Percentiles rank a stretch among this genome's conserved stretches.
These are phyloP conservation scores for Candida labiduridarum DNA, from an alignment of 1,139 yeast genomes.

Conservation along the genomic window DNA sequence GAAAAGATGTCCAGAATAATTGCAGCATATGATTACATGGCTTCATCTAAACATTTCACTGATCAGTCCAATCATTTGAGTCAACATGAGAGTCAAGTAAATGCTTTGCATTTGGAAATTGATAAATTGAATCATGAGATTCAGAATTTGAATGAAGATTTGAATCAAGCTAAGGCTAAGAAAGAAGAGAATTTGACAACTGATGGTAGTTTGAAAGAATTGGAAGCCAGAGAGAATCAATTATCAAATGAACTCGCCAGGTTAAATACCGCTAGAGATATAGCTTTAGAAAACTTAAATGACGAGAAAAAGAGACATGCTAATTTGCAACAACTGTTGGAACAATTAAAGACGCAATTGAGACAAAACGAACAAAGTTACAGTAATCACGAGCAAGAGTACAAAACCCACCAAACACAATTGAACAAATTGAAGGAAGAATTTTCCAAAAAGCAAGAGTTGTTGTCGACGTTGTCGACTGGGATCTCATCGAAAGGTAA, in stretches of 20 bases:
- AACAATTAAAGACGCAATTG: conserved; percentile 25
- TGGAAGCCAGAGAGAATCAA: conserved; percentile 63
- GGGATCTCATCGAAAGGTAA: conserved; percentile 87
- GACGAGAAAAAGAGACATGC: conserved; percentile 44
- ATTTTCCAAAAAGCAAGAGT: conserved; percentile 71
- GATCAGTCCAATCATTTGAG: conserved; percentile 41
- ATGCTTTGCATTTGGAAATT: conserved; percentile 37
- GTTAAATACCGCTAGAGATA: conserved; percentile 60
- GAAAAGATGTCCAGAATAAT: conserved; percentile 76
- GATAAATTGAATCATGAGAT: conserved; percentile 59
- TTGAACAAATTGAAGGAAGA: conserved; percentile 49
- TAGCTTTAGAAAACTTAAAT: conserved; percentile 53
- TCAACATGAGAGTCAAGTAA: conserved; percentile 38
- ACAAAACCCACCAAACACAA: conserved; percentile 44
- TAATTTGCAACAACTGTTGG: conserved; percentile 19
- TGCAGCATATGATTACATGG: conserved; percentile 72
- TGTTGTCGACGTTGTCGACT: conserved; percentile 80
- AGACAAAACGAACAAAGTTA: conserved; percentile 32
- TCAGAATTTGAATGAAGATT: conserved; percentile 59
- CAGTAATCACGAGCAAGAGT: conserved; percentile 34
- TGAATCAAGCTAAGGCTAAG: conserved; percentile 54
- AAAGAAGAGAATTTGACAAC: conserved; percentile 63
- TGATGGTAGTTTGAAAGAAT: conserved; percentile 61
- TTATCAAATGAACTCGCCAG: conserved; percentile 70
- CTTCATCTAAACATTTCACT: conserved; percentile 42